phyloP scores from a whole-genome alignment of 2,329 filamentous ascomycete genomes.

The Teratosphaeria zuluensis region DNA sequence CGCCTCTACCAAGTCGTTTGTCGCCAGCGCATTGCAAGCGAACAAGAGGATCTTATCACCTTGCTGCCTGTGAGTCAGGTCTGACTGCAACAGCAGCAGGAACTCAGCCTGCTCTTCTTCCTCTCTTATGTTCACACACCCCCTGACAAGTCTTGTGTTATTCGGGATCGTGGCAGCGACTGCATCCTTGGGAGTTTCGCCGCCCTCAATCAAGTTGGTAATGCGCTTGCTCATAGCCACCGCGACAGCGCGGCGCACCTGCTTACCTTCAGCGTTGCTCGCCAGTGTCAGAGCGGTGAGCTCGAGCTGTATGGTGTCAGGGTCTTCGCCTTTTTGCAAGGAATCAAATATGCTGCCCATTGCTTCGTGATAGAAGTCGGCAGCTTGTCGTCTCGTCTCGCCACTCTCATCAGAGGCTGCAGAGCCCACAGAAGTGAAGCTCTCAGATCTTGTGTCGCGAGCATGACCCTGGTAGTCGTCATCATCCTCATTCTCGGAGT shows the following conservation, averaged over 20 bases:
- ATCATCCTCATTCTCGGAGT: constrained; percentile 39
- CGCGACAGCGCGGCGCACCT: constrained; percentile 79
- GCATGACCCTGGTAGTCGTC: constrained; percentile 36
- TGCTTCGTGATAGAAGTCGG: constrained; percentile 77
- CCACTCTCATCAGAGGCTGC: constrained; percentile 55
- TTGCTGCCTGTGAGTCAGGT: constrained; percentile 56
- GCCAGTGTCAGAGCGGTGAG: constrained; percentile 88
- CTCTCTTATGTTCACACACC: constrained; percentile 37
- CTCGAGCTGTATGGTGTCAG: constrained; percentile 85
- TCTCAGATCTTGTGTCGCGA: constrained; percentile 20
- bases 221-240: constrained; percentile 77
- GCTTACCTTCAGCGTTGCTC: constrained; percentile 79
- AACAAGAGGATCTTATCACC: constrained; percentile 63
- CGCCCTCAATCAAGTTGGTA: constrained; percentile 49
- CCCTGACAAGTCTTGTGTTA: constrained; percentile 51
- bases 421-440: constrained; percentile 47
- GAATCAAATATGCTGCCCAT: constrained; percentile 80
- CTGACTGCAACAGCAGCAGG: constrained; percentile 69
- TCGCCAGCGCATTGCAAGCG: constrained; percentile 74
- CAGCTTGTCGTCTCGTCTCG: constrained; percentile 34
- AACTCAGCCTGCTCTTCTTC: constrained; percentile 76
- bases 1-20: constrained; percentile 75
- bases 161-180: constrained; percentile 36
- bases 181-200: constrained; percentile 28
- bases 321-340: constrained; percentile 58